Base-by-base conservation (phyloP, 129 eudicot genomes). In the Kitagawia praeruptora region DNA sequence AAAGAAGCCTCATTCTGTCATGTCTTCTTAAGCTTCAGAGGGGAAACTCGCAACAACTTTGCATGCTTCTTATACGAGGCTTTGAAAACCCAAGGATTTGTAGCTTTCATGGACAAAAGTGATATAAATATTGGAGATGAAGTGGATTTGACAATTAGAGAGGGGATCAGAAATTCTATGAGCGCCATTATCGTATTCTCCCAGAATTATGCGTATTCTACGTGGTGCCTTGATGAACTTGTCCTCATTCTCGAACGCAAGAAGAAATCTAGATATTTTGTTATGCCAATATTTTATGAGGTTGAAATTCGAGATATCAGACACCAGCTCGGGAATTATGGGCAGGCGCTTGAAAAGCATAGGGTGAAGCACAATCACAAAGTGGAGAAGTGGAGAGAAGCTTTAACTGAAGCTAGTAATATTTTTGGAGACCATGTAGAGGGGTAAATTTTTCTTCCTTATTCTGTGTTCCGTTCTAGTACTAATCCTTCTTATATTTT, bases 211-310 rank as follows among this genome's bases (percentile, higher is more conserved):
- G 74, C 46, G 6, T 38, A 58, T 58, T 58, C 34, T 7, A 58
- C 11, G 0, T 16, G 74, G 46, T 70, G 74, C 0, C 74, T 70
- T 70, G 74, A 70, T 70, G 74, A 70, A 38, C 74, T 70, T 38
- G 44, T 70, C 27, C 74, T 70, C 74, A 37, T 70, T n/a, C 74
- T 70, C 2, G 74, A 70, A 28, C 74, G 74, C 74, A 70, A 70
- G 46, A 70, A 37, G 14, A 70, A 34, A 12, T 70, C 74, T 0
- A 70, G n/a, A n/a, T 70, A 70, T 70, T 70, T 70, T 21, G 4
- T 70, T 0, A 6, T 70, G 7, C 74, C 74, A 6, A 70, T 70
- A 5, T 70, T 70, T 70, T 70, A 70, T 38, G 46, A 70, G 46
- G 74, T 70, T 5, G 46, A 70, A 34, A 38, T 39, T 2, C 4